These are phyloP conservation scores for Pecoramyces ruminantium DNA, from an alignment of 192 early-diverging fungal species.

Conservation along the genomic window DNA sequence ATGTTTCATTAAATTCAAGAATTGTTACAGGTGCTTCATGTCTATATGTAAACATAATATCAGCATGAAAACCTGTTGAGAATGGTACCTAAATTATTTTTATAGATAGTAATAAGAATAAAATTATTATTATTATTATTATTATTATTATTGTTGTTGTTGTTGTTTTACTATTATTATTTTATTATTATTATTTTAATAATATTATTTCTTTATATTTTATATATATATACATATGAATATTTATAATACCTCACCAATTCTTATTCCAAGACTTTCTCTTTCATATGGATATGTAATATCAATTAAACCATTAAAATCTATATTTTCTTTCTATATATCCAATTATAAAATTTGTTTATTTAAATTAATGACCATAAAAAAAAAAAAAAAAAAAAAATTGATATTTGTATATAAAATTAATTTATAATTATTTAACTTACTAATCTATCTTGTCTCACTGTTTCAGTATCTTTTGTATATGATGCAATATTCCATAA, in stretches of 20 bases:
- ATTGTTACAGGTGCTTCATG: conserved; percentile 33
- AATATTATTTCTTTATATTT: too few species aligned
- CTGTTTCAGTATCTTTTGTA: conserved; percentile 16
- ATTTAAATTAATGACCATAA: too few species aligned
- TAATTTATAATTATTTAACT: too few species aligned
- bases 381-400: too few species aligned
- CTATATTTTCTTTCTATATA: not conserved
- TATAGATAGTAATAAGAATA: too few species aligned
- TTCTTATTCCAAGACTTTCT: not conserved
- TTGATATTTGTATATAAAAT: too few species aligned
- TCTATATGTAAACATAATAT: conserved; percentile 27
- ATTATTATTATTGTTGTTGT: too few species aligned
- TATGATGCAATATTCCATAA: conserved; percentile 33
- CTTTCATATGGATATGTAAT: conserved; percentile 6
- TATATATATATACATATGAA: too few species aligned
- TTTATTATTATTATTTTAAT: too few species aligned
- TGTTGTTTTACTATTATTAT: not conserved
- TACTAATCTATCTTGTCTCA: conserved; percentile 16
- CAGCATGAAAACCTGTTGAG: conserved; percentile 27
- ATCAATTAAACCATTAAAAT: not conserved
- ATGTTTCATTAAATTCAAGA: conserved; percentile 18
- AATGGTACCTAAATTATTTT: conserved; percentile 15
- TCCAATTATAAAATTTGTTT: too few species aligned
- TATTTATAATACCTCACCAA: conserved; percentile 14
- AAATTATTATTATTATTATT: too few species aligned